Evolutionary conservation across 2,329 filamentous ascomycete genomes (phyloP).

Genomic region (Cladosporium cucumerinum): DNA sequence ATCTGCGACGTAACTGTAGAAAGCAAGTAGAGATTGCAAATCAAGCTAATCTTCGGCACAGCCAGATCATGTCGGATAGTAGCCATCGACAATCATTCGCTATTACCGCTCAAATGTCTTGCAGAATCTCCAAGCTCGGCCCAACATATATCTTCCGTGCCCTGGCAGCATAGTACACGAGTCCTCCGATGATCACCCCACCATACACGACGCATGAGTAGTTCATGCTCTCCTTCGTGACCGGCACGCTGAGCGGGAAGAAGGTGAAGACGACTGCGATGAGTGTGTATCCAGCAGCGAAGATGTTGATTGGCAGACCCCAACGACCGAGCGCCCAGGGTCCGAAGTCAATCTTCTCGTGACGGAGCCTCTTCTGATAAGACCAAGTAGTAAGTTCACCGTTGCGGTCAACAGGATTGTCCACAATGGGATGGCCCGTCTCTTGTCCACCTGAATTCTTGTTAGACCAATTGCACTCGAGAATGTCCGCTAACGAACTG

Average conservation of each 20-base stretch:
- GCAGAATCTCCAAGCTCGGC: neutral
- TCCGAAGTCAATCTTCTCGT: slow-evolving; percentile 15
- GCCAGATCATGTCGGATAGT: neutral
- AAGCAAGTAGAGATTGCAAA: too few species aligned
- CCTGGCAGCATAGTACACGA: neutral
- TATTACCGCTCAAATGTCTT: neutral
- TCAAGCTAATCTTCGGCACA: neutral
- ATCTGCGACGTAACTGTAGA: neutral
- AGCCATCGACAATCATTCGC: neutral
- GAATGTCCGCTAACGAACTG: neutral
- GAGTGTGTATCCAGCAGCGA: neutral
- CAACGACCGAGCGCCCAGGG: slow-evolving; percentile 16
- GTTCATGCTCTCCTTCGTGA: neutral
- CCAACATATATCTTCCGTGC: neutral
- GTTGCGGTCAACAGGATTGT: slow-evolving; percentile 19
- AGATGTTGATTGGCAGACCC: slow-evolving; percentile 10
- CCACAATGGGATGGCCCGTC: slow-evolving; percentile 13
- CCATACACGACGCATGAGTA: neutral
- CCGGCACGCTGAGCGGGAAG: neutral
- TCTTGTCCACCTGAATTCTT: neutral
- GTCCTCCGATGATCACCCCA: neutral
- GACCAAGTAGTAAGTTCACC: slow-evolving; percentile 20
- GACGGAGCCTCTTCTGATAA: slow-evolving; percentile 21
- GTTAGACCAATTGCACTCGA: too few species aligned
- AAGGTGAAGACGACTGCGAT: neutral